Evolutionary conservation across 2,329 filamentous ascomycete genomes (phyloP).

Genomic region (Drechslera avenae): DNA sequence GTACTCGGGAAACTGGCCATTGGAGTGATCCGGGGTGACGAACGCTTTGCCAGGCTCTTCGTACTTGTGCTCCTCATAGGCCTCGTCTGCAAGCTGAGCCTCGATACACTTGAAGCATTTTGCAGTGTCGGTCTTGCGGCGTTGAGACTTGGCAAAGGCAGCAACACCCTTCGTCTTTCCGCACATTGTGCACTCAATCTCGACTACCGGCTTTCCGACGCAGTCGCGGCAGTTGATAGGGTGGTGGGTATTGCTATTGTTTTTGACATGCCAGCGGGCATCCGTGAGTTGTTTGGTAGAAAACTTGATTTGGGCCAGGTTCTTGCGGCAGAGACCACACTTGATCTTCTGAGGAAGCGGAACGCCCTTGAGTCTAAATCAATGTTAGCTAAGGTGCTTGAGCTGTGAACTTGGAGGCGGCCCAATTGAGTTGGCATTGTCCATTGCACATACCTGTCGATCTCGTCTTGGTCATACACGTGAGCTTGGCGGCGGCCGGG

Average conservation of each 20-base stretch:
- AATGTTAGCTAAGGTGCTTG: no score
- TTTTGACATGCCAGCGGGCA: constrained; percentile 25
- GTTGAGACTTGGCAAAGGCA: constrained; percentile 57
- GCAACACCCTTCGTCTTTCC: constrained; percentile 53
- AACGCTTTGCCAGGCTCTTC: constrained; percentile 34
- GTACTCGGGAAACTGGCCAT: constrained; percentile 27
- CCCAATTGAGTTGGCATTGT: background rate
- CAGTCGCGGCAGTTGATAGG: constrained; percentile 54
- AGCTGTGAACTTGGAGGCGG: no score
- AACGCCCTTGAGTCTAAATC: constrained; percentile 24
- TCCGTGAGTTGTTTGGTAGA: constrained; percentile 56
- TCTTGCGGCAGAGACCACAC: constrained; percentile 55
- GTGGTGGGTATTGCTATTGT: constrained; percentile 18
- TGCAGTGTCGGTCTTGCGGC: constrained; percentile 52
- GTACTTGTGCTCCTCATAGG: constrained; percentile 39
- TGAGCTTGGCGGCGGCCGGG: constrained; percentile 4
- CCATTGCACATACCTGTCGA: constrained; percentile 9
- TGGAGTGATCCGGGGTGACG: constrained; percentile 20
- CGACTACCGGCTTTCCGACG: constrained; percentile 49
- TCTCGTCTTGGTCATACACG: constrained; percentile 20
- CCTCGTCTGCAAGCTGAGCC: constrained; percentile 24
- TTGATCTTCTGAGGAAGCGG: constrained; percentile 44
- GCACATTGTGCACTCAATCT: constrained; percentile 58
- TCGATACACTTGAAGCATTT: constrained; percentile 43
- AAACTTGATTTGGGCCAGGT: constrained; percentile 45